phyloP scores from a whole-genome alignment of 1,284 basidiomycete genomes.

The Fomitopsis betulina region DNA sequence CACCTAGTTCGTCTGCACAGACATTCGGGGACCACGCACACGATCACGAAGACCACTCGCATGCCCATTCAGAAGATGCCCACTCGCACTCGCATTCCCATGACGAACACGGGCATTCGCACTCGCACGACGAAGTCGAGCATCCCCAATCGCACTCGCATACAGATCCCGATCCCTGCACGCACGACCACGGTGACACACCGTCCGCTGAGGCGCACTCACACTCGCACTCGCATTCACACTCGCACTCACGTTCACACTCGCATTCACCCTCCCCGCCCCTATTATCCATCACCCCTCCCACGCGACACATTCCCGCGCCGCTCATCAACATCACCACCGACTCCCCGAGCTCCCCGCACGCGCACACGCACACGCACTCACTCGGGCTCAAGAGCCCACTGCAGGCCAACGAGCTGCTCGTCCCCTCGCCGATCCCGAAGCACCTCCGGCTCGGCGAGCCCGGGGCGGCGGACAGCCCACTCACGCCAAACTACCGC shows the following conservation, averaged over 20 bases:
- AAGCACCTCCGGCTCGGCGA: conserved; percentile 9
- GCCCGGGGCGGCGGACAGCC: neutral
- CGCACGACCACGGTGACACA: conserved; percentile 22
- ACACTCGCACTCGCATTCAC: conserved; percentile 27
- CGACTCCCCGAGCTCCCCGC: neutral
- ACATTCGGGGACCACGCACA: neutral
- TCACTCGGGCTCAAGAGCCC: neutral
- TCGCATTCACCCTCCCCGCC: conserved; percentile 11
- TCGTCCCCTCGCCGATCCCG: conserved; percentile 2
- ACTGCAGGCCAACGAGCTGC: neutral
- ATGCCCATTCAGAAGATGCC: conserved; percentile 12
- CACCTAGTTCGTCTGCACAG: conserved; percentile 12
- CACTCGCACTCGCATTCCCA: conserved; percentile 30
- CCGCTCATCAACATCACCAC: conserved; percentile 1
- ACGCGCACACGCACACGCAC: neutral
- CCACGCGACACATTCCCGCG: conserved; percentile 2
- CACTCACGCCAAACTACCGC: conserved; percentile 52
- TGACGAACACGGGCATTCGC: conserved; percentile 23
- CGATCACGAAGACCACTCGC: conserved; percentile 5
- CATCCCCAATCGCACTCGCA: conserved; percentile 1
- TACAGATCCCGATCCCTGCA: conserved; percentile 26
- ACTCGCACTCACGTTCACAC: conserved; percentile 11
- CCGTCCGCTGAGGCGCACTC: conserved; percentile 33
- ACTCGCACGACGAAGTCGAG: conserved; percentile 13
- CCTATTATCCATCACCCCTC: neutral